Percentiles rank a stretch among this genome's conserved stretches.
These are phyloP conservation scores for Pythium sukuiense DNA, from an alignment of 352 stramenopile species.

Conservation along the genomic window DNA sequence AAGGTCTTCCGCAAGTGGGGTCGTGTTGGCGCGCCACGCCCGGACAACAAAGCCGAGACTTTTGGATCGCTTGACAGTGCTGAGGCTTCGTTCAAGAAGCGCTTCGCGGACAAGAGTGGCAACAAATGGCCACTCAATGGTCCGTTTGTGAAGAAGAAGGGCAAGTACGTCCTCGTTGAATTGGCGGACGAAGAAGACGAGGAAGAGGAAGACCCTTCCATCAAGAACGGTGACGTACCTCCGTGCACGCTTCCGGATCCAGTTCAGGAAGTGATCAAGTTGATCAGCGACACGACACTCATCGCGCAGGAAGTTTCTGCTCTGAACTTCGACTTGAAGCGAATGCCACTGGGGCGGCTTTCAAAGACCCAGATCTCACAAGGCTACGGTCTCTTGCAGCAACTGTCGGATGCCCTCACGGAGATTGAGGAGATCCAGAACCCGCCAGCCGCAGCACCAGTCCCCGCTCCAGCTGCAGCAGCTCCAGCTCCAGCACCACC, in stretches of 20 bases:
- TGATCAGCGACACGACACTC: slow-evolving; percentile 33
- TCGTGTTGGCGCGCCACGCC: slow-evolving; percentile 57
- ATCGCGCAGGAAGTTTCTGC: slow-evolving; percentile 34
- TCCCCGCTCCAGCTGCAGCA: background rate
- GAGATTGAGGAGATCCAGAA: slow-evolving; percentile 42
- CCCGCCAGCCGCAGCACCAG: background rate
- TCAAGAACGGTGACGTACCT: slow-evolving; percentile 14
- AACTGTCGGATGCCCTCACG: slow-evolving; percentile 42
- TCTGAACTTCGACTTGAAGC: slow-evolving; percentile 39
- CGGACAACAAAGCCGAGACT: slow-evolving; percentile 14
- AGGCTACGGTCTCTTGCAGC: slow-evolving; percentile 57
- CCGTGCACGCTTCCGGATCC: slow-evolving; percentile 13
- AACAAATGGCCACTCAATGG: slow-evolving; percentile 57
- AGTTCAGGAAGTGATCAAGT: slow-evolving; percentile 29
- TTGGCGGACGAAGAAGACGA: slow-evolving; percentile 23
- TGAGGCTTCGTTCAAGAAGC: slow-evolving; percentile 48
- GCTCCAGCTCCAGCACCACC: slow-evolving; percentile 2
- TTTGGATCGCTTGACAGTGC: slow-evolving; percentile 46
- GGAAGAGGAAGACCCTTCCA: slow-evolving; percentile 1
- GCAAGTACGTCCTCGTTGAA: slow-evolving; percentile 72
- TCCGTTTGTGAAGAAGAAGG: slow-evolving; percentile 42
- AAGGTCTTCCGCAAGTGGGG: slow-evolving; percentile 73
- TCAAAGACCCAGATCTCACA: slow-evolving; percentile 66
- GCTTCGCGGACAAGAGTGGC: slow-evolving; percentile 62
- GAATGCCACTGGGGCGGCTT: slow-evolving; percentile 35